Conservation (phyloP, 148 eudicot genomes). For the Amaranthus hypochondriacus region DNA sequence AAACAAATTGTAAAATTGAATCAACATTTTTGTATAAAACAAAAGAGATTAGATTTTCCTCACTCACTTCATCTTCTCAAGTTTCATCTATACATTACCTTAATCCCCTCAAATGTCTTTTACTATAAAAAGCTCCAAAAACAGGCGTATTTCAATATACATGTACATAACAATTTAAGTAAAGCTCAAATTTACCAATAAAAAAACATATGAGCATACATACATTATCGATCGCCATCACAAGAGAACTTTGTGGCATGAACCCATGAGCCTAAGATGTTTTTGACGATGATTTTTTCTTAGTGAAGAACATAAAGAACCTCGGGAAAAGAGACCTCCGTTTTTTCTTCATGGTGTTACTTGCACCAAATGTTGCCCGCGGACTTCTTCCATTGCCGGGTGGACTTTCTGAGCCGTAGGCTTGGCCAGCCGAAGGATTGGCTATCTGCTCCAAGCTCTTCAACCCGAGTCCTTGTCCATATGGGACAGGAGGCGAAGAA, state of each 20-base stretch:
- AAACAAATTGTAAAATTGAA: no score
- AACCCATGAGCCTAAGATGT: constrained; percentile 18
- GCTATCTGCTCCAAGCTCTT: constrained; percentile 33
- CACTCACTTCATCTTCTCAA: not conserved
- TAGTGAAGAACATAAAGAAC: constrained; percentile 37
- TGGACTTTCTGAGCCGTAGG: constrained; percentile 18
- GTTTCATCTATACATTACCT: constrained; percentile 16
- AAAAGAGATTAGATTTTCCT: not conserved
- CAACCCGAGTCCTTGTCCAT: constrained; percentile 36
- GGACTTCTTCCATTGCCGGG: constrained; percentile 19
- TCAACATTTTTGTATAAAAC: not conserved
- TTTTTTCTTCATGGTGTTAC: constrained; percentile 35
- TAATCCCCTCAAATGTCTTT: not conserved
- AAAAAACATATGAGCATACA: not conserved
- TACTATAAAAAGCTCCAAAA: constrained; percentile 22
- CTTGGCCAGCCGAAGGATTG: constrained; percentile 10
- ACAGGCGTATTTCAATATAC: constrained; percentile 7
- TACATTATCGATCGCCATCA: constrained; percentile 21
- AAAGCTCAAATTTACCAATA: constrained; percentile 20
- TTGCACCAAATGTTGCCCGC: constrained; percentile 23
- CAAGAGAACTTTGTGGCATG: not conserved
- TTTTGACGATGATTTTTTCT: constrained; percentile 32
- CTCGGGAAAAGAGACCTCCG: constrained; percentile 32
- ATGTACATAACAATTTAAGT: constrained; percentile 17
- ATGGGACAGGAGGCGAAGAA: constrained; percentile 27